Base-by-base conservation (phyloP, 176 grass and related monocot genomes). In the Bolboschoenus planiculmis region DNA sequence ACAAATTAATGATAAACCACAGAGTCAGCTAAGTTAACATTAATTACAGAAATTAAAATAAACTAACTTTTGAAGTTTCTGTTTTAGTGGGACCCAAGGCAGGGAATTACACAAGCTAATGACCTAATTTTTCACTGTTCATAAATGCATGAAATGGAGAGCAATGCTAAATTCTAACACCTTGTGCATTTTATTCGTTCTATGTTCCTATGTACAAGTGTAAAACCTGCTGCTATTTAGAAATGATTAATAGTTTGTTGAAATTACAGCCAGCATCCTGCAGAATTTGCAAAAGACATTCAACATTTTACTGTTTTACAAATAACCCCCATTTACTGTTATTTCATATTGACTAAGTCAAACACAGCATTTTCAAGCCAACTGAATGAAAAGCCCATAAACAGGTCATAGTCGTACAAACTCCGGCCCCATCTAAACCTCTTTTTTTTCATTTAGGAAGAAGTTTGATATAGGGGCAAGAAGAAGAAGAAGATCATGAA, bases 1-100 rank as follows among this genome's bases (percentile, higher is more conserved):
- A 91, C 39, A 86, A 70, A 81, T 29, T 84, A 77, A 47, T 27
- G 4, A 79, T 23, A 81, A 58, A 61, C 53, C 53, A 26, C 8
- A 59, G 46, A 79, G 10, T 59, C 7, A 81, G 59, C 34, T 31
- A 81, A 81, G 59, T 80, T 23, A 60, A 80, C 35, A 80, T 30
- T 23, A 57, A 58, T 67, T 67, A 67, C 27, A 80, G 20, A 58
- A 58, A n/a, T 78, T 55, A 30, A 47, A 51, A 40, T 54, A 78
- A 54, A 78, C 11, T n/a, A 20, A 21, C 7, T 40, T 70, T 37
- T 20, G 3, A 33, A 18, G 44, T 15, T 56, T 80, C 55, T 58
- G 48, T 8, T 78, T 56, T 7, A 56, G 48, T 15, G 16, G 16
- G 30, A 70, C 2, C 65, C 35, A 56, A 55, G 31, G 54, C 16